Conservation (phyloP, 2,329 filamentous ascomycete species). For the Scortechinia acanthostroma region DNA sequence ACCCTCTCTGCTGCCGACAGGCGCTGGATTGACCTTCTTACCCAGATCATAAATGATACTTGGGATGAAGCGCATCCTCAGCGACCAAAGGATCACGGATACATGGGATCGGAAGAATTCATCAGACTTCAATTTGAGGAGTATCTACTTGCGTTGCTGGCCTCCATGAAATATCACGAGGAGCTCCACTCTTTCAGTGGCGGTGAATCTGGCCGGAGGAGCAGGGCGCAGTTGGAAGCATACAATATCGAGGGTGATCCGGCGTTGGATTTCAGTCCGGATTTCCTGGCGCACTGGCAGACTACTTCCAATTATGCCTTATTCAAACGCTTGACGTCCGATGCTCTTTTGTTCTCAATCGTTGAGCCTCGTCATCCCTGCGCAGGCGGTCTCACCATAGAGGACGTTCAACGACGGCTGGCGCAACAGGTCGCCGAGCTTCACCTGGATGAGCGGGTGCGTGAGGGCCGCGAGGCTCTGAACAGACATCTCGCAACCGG, state of each 20-base stretch:
- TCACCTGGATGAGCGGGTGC: constrained; percentile 64
- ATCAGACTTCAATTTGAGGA: constrained; percentile 72
- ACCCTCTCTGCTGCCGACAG: constrained; percentile 59
- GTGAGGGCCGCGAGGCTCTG: constrained; percentile 56
- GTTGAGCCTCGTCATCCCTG: constrained; percentile 68
- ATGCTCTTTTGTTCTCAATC: constrained; percentile 66
- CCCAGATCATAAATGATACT: constrained; percentile 64
- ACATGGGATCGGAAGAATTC: constrained; percentile 69
- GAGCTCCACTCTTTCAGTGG: constrained; percentile 20
- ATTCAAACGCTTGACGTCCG: constrained; percentile 45
- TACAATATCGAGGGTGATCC: constrained; percentile 56
- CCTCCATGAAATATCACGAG: constrained; percentile 60
- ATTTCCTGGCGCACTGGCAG: constrained; percentile 63
- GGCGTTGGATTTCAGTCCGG: constrained; percentile 53
- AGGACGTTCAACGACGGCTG: constrained; percentile 64
- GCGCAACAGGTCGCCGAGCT: constrained; percentile 65
- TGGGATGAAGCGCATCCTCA: constrained; percentile 67
- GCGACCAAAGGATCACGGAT: constrained; percentile 64
- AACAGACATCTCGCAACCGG: constrained; percentile 59
- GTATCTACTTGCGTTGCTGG: constrained; percentile 63
- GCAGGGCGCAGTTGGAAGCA: constrained; percentile 40
- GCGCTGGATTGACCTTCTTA: constrained; percentile 69
- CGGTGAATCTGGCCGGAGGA: constrained; percentile 16
- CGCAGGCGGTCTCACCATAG: constrained; percentile 64
- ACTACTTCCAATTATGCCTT: constrained; percentile 63